Evolutionary conservation across 345 rosid genomes (phyloP).

Genomic region (Microthlaspi erraticum): DNA sequence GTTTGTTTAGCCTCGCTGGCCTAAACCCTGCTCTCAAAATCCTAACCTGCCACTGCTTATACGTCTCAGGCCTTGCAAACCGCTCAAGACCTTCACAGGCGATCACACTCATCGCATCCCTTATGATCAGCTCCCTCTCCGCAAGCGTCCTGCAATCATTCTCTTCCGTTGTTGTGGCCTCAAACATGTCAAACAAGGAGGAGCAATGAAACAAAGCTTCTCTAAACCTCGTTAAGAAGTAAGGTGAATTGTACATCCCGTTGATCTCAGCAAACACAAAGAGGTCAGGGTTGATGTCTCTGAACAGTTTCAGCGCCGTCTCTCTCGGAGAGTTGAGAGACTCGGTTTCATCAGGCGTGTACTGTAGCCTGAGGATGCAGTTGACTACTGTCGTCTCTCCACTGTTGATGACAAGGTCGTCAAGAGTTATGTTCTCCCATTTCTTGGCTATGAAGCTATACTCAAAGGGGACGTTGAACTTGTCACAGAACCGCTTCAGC

Average conservation of each 20-base stretch:
- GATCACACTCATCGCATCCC: conserved; percentile 67
- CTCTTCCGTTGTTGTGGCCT: conserved; percentile 53
- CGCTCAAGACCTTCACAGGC: conserved; percentile 78
- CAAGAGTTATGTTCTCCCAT: conserved; percentile 76
- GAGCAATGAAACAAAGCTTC: conserved; percentile 81
- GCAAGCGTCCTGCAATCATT: conserved; percentile 57
- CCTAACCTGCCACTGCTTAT: conserved; percentile 76
- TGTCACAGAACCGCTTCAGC: conserved; percentile 58
- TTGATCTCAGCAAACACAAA: conserved; percentile 68
- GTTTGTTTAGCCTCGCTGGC: conserved; percentile 56
- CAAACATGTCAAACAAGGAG: conserved; percentile 67
- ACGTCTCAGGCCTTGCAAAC: conserved; percentile 75
- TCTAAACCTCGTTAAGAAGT: conserved; percentile 64
- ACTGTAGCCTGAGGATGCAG: conserved; percentile 55
- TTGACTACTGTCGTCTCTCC: conserved; percentile 69
- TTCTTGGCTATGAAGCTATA: conserved; percentile 63
- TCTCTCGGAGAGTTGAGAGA: conserved; percentile 64
- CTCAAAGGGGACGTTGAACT: conserved; percentile 65
- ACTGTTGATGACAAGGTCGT: conserved; percentile 60
- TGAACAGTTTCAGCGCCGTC: conserved; percentile 59
- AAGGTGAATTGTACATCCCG: conserved; percentile 73
- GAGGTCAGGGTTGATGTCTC: conserved; percentile 60
- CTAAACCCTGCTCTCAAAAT: conserved; percentile 64
- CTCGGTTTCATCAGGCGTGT: conserved; percentile 71
- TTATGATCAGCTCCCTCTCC: conserved; percentile 62